Percentiles rank a stretch among this genome's conserved stretches.
Evolutionary conservation across 352 stramenopile genomes (phyloP).

Genomic region (Phytophthora sp.): DNA sequence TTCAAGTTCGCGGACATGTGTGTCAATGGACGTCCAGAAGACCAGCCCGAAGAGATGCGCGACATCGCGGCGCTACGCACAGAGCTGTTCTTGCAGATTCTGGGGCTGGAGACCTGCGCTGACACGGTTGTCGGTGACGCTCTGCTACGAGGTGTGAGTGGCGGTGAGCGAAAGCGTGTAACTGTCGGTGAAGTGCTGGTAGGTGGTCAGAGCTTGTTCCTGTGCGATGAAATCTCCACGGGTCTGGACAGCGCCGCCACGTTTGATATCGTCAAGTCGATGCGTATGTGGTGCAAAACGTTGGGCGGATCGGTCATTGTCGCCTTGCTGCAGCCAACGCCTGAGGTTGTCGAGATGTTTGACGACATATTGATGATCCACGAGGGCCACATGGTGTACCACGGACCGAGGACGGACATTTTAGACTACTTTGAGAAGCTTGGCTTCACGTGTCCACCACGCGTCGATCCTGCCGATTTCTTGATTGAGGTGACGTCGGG

Average conservation of each 20-base stretch:
- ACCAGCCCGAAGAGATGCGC: conserved; percentile 75
- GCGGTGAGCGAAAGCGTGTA: conserved; percentile 87
- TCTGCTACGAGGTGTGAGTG: conserved; percentile 84
- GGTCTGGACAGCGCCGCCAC: conserved; percentile 91
- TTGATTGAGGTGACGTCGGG: conserved; percentile 65
- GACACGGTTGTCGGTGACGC: conserved; percentile 93
- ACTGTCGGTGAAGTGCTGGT: conserved; percentile 94
- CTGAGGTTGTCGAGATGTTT: conserved; percentile 94
- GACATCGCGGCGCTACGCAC: conserved; percentile 64
- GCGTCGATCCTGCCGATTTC: conserved; percentile 64
- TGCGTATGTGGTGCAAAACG: conserved; percentile 56
- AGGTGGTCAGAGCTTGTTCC: conserved; percentile 69
- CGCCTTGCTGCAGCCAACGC: conserved; percentile 70
- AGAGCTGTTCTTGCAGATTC: conserved; percentile 67
- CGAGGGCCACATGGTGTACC: conserved; percentile 92
- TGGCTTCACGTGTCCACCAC: conserved; percentile 67
- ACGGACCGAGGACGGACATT: conserved; percentile 74
- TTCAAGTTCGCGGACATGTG: conserved; percentile 42
- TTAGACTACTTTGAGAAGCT: conserved; percentile 82
- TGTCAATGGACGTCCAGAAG: conserved; percentile 51
- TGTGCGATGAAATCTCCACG: conserved; percentile 94
- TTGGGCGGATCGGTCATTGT: conserved; percentile 42
- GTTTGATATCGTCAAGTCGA: conserved; percentile 84
- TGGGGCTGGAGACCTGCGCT: conserved; percentile 89
- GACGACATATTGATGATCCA: conserved; percentile 94